phyloP scores from a whole-genome alignment of 495 filamentous ascomycete species.

The Penicillium lividum region DNA sequence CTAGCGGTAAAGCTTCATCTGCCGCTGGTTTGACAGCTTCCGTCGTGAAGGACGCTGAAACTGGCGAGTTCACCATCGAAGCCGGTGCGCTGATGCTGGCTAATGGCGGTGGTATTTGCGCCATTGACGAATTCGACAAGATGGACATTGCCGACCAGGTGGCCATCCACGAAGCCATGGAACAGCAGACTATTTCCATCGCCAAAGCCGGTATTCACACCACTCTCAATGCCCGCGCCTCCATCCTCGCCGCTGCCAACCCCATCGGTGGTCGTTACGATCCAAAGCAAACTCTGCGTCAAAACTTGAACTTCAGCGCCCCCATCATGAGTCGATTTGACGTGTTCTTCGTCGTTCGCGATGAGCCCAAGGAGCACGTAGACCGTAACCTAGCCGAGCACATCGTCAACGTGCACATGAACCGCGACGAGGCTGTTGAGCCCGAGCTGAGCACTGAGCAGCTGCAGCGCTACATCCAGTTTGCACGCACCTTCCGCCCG shows the following conservation, averaged over 20 bases:
- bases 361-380: conserved; percentile 90
- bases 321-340: conserved; percentile 99
- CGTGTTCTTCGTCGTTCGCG: conserved; percentile 96
- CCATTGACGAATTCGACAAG: conserved; percentile 99
- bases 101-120: conserved; percentile 77
- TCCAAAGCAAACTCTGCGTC: conserved; percentile 86
- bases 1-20: conserved; percentile 95
- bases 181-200: conserved; percentile 99
- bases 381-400: conserved; percentile 91
- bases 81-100: conserved; percentile 98
- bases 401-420: conserved; percentile 91
- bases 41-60: conserved; percentile 97
- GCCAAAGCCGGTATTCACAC: conserved; percentile 99
- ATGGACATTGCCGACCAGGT: conserved; percentile 99
- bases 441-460: conserved; percentile 97
- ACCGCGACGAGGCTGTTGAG: conserved; percentile 84
- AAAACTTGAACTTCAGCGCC: conserved; percentile 97
- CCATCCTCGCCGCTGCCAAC: conserved; percentile 94
- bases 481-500: conserved; percentile 91
- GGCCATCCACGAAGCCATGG: conserved; percentile 99
- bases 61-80: conserved; percentile 98
- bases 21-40: conserved; percentile 97
- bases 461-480: conserved; percentile 95
- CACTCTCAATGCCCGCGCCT: conserved; percentile 92
- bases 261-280: conserved; percentile 96